These are phyloP conservation scores for Alternaria atra DNA, from an alignment of 2,329 filamentous ascomycete species.

Conservation along the genomic window DNA sequence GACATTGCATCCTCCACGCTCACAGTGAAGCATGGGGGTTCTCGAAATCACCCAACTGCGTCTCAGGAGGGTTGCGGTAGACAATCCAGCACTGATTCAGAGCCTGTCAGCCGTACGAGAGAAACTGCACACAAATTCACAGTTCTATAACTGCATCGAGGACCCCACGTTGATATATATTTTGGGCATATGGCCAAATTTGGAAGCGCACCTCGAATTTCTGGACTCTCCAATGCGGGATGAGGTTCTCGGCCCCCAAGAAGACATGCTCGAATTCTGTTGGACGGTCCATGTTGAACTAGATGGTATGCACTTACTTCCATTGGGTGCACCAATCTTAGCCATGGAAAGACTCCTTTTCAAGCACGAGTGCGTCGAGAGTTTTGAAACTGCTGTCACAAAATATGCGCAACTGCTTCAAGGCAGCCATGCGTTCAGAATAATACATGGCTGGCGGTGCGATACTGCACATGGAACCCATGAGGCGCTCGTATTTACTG, in stretches of 20 bases:
- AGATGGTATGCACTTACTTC: conserved; percentile 29
- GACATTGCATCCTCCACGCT: conserved; percentile 20
- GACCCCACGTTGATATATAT: conserved; percentile 42
- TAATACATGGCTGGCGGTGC: conserved; percentile 36
- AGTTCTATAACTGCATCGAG: conserved; percentile 43
- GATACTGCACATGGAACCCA: conserved; percentile 31
- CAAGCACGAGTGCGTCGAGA: conserved; percentile 18
- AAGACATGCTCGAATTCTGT: conserved; percentile 39
- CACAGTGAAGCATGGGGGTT: conserved; percentile 34
- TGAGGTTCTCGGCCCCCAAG: conserved; percentile 41
- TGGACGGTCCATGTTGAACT: conserved; percentile 42
- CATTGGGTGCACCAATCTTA: conserved; percentile 38
- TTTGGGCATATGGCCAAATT: conserved; percentile 42
- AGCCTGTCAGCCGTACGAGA: conserved; percentile 41
- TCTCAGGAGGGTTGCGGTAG: conserved; percentile 29
- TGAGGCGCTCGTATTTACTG: conserved; percentile 36
- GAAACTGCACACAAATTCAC: conserved; percentile 37
- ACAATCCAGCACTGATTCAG: conserved; percentile 34
- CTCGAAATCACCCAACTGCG: conserved; percentile 42
- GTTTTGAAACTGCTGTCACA: conserved; percentile 21
- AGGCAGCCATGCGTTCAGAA: conserved; percentile 23
- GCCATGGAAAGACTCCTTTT: conserved; percentile 33
- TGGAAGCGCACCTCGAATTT: conserved; percentile 40
- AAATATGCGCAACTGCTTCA: conserved; percentile 27
- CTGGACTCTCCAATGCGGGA: conserved; percentile 38